These are phyloP conservation scores for Ambispora gerdemannii DNA, from an alignment of 192 early-diverging fungal species.

Conservation along the genomic window DNA sequence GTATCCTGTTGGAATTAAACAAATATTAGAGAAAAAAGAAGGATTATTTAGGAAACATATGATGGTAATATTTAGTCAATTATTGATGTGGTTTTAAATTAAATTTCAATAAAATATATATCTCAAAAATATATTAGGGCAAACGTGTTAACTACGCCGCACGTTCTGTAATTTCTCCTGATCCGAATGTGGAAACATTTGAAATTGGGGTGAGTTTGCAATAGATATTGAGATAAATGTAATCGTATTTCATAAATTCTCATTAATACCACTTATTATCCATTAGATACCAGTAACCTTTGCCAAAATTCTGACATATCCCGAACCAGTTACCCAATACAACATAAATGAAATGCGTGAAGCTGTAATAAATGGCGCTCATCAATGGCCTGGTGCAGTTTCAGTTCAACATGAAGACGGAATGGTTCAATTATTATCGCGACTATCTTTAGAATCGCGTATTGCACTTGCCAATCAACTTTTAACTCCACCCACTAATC, in stretches of 20 bases:
- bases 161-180: slow-evolving; percentile 95
- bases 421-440: slow-evolving; percentile 73
- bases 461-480: slow-evolving; percentile 96
- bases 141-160: slow-evolving; percentile 99
- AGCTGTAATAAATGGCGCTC: slow-evolving; percentile 93
- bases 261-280: no score
- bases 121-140: slow-evolving; percentile 43
- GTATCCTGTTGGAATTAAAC: slow-evolving; percentile 93
- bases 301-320: slow-evolving; percentile 92
- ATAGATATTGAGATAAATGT: neutral
- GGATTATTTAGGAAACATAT: slow-evolving; percentile 99
- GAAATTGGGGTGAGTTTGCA: slow-evolving; percentile 74
- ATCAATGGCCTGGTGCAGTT: slow-evolving; percentile 94
- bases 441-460: slow-evolving; percentile 79
- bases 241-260: neutral
- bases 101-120: neutral
- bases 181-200: slow-evolving; percentile 95
- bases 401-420: slow-evolving; percentile 96
- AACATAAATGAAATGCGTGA: slow-evolving; percentile 89
- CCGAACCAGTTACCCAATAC: slow-evolving; percentile 94
- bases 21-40: slow-evolving; percentile 98
- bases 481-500: slow-evolving; percentile 66
- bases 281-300: slow-evolving; percentile 81
- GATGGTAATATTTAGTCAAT: slow-evolving; percentile 59
- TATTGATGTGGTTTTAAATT: neutral